These are phyloP conservation scores for Ochetophila trinervis DNA, from an alignment of 306 rosid species.

Conservation along the genomic window DNA sequence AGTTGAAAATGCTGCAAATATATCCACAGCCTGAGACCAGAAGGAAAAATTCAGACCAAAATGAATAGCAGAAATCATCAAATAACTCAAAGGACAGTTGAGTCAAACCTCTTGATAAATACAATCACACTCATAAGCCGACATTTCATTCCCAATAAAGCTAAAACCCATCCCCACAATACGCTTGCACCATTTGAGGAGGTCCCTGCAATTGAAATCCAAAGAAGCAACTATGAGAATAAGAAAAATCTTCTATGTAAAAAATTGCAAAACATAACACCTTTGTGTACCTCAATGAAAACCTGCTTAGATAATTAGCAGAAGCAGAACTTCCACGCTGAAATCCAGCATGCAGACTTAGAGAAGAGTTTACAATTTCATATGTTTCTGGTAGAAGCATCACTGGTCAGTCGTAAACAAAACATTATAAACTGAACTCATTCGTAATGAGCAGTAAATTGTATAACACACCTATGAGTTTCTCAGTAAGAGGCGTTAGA, in stretches of 20 bases:
- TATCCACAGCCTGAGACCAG: constrained; percentile 70
- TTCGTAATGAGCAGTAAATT: neutral
- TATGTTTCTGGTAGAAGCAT: constrained; percentile 58
- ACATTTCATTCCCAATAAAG: constrained; percentile 45
- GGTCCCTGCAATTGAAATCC: constrained; percentile 61
- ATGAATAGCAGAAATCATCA: constrained; percentile 12
- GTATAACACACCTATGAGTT: constrained; percentile 55
- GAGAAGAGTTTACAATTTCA: constrained; percentile 48
- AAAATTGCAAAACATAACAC: constrained; percentile 4
- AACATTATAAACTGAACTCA: constrained; percentile 1
- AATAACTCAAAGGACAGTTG: neutral
- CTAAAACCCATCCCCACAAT: constrained; percentile 51
- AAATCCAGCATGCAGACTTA: constrained; percentile 43
- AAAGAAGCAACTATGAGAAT: constrained; percentile 2
- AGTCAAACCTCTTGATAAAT: constrained; percentile 71
- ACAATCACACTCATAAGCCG: constrained; percentile 43
- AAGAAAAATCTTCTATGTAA: neutral
- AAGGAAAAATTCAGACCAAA: constrained; percentile 13
- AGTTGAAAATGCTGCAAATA: constrained; percentile 76
- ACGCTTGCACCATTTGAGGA: constrained; percentile 96
- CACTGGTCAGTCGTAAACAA: constrained; percentile 9
- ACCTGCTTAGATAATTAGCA: constrained; percentile 42
- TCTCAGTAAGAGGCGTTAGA: constrained; percentile 47
- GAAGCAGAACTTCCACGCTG: constrained; percentile 41
- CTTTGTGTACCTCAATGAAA: constrained; percentile 62